phyloP scores from a whole-genome alignment of 2,329 filamentous ascomycete genomes.

The Lachnellula arida region DNA sequence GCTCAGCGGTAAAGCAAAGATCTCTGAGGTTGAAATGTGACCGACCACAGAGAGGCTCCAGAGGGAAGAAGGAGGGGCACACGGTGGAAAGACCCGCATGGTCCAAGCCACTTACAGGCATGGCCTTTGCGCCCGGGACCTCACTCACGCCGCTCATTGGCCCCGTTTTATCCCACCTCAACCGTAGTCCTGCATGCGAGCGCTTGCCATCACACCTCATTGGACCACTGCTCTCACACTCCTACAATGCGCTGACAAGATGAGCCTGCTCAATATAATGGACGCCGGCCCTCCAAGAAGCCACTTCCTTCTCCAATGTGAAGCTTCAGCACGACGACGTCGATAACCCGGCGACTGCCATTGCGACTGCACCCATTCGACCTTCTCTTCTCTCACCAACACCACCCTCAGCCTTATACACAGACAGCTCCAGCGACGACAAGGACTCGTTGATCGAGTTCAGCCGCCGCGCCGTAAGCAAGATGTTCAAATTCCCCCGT shows the following conservation, averaged over 20 bases:
- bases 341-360: constrained; percentile 10
- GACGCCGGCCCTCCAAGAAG: constrained; percentile 11
- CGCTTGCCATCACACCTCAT: constrained; percentile 12
- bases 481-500: constrained; percentile 12
- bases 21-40: background rate
- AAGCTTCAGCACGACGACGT: constrained; percentile 11
- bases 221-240: background rate
- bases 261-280: constrained; percentile 13
- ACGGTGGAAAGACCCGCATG: background rate
- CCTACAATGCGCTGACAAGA: constrained; percentile 7
- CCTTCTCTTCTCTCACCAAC: background rate
- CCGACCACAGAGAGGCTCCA: background rate
- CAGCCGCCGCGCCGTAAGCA: constrained; percentile 1
- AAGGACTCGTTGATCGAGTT: constrained; percentile 13
- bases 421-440: background rate
- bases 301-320: constrained; percentile 12
- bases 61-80: background rate
- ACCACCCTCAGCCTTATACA: background rate
- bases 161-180: background rate
- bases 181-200: constrained; percentile 17
- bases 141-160: background rate
- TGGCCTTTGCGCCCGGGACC: background rate
- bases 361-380: constrained; percentile 5
- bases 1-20: background rate
- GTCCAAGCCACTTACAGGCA: background rate